Evolutionary conservation across 179 eudicot species (phyloP).

Genomic region (Silene noctiflora): DNA sequence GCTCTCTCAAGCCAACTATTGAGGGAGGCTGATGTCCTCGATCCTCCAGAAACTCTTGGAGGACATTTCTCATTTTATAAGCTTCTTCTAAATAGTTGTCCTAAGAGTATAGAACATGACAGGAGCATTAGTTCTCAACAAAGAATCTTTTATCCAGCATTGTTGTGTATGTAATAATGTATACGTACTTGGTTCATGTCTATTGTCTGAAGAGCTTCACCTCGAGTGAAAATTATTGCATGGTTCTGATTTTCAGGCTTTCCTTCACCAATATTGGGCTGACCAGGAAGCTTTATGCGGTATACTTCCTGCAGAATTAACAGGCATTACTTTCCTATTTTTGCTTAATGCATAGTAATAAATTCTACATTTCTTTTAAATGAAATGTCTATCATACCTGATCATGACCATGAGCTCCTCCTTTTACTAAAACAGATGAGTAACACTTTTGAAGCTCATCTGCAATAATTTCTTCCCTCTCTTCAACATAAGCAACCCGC

Average conservation of each 20-base stretch:
- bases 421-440: conserved; percentile 82
- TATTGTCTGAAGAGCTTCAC: conserved; percentile 98
- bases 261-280: conserved; percentile 96
- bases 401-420: conserved; percentile 79
- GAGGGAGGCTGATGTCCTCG: conserved; percentile 58
- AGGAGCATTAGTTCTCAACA: conserved; percentile 1
- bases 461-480: conserved; percentile 52
- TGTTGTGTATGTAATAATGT: background rate
- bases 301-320: conserved; percentile 63
- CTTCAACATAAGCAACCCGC: conserved; percentile 96
- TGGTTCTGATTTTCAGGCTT: conserved; percentile 99
- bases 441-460: conserved; percentile 48
- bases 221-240: conserved; percentile 94
- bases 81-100: conserved; percentile 98
- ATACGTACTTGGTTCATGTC: conserved; percentile 93
- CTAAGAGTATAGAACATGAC: conserved; percentile 38
- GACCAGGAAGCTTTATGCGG: conserved; percentile 93
- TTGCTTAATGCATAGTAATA: background rate
- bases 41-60: conserved; percentile 72
- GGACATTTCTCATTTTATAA: conserved; percentile 79
- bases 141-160: conserved; percentile 1
- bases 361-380: background rate
- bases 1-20: conserved; percentile 92
- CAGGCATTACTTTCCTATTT: background rate
- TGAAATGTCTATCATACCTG: conserved; percentile 48